phyloP scores from a whole-genome alignment of 148 eudicot genomes.

The Camellia sinensis region DNA sequence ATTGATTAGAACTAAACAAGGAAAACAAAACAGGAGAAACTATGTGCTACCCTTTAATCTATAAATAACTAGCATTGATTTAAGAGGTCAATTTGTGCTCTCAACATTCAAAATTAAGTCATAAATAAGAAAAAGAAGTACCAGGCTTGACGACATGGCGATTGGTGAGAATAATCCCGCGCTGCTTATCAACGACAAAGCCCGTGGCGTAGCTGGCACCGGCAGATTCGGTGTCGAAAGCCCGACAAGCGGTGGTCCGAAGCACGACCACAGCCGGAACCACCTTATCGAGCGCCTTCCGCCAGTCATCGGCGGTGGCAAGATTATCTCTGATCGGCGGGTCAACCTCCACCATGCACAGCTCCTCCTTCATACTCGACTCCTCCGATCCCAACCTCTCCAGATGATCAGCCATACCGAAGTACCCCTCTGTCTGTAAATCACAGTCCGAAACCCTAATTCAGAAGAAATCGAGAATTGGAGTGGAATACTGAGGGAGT shows the following conservation, averaged over 20 bases:
- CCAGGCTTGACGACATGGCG: slow-evolving; percentile 97
- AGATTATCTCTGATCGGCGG: slow-evolving; percentile 50
- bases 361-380: slow-evolving; percentile 51
- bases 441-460: slow-evolving; percentile 4
- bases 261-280: slow-evolving; percentile 95
- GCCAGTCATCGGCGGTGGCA: slow-evolving; percentile 88
- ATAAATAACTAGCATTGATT: too few relatives aligned
- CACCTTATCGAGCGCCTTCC: slow-evolving; percentile 72
- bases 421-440: background rate
- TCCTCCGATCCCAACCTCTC: slow-evolving; percentile 63
- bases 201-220: slow-evolving; percentile 91
- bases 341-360: slow-evolving; percentile 68
- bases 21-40: slow-evolving; percentile 10
- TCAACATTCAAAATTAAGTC: too few relatives aligned
- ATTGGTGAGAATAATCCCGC: slow-evolving; percentile 89
- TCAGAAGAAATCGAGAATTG: too few relatives aligned
- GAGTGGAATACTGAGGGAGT: too few relatives aligned
- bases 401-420: slow-evolving; percentile 40
- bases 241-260: slow-evolving; percentile 81
- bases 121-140: background rate
- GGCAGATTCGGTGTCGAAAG: slow-evolving; percentile 88
- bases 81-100: too few relatives aligned
- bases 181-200: slow-evolving; percentile 79
- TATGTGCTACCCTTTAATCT: too few relatives aligned
- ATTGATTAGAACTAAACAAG: background rate